Conservation (phyloP, 257 asterid species). For the Lycium ferocissimum region DNA sequence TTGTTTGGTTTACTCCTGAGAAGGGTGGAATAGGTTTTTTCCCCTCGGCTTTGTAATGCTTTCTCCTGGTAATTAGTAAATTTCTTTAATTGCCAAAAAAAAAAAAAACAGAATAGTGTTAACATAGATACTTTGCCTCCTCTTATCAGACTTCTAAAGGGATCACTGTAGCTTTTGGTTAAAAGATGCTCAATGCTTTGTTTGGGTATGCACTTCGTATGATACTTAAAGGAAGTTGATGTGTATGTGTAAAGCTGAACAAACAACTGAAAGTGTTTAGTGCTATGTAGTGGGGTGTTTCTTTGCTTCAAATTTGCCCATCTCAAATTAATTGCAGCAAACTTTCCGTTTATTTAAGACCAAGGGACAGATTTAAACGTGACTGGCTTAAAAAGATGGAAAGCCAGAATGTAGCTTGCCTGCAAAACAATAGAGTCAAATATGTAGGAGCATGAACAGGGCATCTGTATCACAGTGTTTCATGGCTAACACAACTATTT, state of each 20-base stretch:
- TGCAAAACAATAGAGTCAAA: background rate
- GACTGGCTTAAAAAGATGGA: background rate
- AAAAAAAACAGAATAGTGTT: background rate
- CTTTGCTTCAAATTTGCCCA: slow-evolving; percentile 13
- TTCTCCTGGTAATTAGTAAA: too few relatives aligned
- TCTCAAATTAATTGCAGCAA: background rate
- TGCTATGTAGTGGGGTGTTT: background rate
- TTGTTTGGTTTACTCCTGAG: too few relatives aligned
- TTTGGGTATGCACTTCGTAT: background rate
- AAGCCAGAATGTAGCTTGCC: background rate
- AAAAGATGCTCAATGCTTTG: background rate
- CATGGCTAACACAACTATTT: background rate
- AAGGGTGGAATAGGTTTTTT: too few relatives aligned
- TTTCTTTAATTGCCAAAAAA: too few relatives aligned
- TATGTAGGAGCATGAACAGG: background rate
- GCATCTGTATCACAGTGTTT: background rate
- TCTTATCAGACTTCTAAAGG: background rate
- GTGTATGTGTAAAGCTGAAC: background rate
- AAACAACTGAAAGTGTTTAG: background rate
- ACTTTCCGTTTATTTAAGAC: background rate
- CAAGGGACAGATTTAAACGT: background rate
- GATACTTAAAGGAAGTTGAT: background rate
- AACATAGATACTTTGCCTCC: background rate
- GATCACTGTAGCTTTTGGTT: background rate
- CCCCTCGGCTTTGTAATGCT: too few relatives aligned